These are phyloP conservation scores for Boletus patriciae DNA, from an alignment of 768 basidiomycete genomes.

Conservation along the genomic window DNA sequence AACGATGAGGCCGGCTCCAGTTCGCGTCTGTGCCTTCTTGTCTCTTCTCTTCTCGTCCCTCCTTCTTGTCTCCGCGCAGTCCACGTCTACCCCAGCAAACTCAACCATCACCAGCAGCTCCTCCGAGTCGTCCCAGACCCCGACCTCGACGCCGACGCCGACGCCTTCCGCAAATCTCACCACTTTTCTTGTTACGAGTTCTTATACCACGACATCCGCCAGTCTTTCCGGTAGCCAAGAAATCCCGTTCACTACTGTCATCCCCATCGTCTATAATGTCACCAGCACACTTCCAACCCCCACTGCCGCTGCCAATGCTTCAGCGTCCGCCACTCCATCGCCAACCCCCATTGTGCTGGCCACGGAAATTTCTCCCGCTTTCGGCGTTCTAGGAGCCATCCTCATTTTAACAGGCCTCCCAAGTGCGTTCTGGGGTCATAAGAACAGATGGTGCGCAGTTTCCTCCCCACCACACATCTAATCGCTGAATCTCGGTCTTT, in stretches of 20 bases:
- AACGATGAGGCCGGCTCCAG: constrained; percentile 12
- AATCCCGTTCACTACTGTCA: constrained; percentile 50
- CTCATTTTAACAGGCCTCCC: constrained; percentile 89
- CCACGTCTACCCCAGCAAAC: constrained; percentile 24
- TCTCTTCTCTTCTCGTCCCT: constrained; percentile 31
- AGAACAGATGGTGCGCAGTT: constrained; percentile 81
- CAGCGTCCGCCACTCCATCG: constrained; percentile 41
- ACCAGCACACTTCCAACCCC: constrained; percentile 54
- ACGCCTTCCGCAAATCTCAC: constrained; percentile 38
- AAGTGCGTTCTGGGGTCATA: constrained; percentile 89
- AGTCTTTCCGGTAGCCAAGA: constrained; percentile 48
- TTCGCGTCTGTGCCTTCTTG: constrained; percentile 3
- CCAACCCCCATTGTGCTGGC: constrained; percentile 42
- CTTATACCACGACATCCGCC: constrained; percentile 50
- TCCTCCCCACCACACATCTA: not conserved
- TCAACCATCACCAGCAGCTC: constrained; percentile 11
- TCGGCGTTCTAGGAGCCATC: constrained; percentile 84
- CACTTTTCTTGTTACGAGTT: constrained; percentile 55
- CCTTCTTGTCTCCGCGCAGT: constrained; percentile 42
- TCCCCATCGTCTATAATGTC: constrained; percentile 64
- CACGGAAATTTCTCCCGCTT: constrained; percentile 81
- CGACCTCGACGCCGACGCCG: constrained; percentile 4
- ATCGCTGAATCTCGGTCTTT: constrained; percentile 16
- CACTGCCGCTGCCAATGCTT: constrained; percentile 31
- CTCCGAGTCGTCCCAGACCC: not conserved